Conservation (phyloP, 805 yeast species). For the Nakazawaea peltata region DNA sequence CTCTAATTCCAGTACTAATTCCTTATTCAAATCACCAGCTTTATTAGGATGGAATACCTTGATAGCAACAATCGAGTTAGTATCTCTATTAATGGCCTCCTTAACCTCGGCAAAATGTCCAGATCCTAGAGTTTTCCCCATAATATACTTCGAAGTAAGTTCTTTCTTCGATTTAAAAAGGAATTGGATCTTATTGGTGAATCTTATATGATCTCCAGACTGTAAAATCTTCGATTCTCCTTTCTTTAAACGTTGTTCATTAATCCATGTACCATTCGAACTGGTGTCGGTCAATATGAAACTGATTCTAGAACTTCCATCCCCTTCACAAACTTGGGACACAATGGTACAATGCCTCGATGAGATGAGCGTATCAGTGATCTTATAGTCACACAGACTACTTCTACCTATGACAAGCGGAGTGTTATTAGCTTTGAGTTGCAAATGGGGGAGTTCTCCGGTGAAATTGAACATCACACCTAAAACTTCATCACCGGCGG, state of each 20-base stretch:
- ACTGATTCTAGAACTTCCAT: slow-evolving; percentile 21
- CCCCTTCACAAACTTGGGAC: slow-evolving; percentile 27
- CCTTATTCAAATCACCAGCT: slow-evolving; percentile 18
- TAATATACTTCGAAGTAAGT: slow-evolving; percentile 25
- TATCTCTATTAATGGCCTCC: slow-evolving; percentile 49
- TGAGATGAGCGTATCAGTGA: slow-evolving; percentile 45
- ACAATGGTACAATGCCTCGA: slow-evolving; percentile 54
- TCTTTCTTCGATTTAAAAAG: slow-evolving; percentile 10
- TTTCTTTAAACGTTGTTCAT: slow-evolving; percentile 44
- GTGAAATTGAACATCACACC: slow-evolving; percentile 7
- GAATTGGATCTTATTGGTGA: slow-evolving; percentile 30
- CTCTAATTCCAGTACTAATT: slow-evolving; percentile 57
- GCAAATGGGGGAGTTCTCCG: slow-evolving; percentile 1
- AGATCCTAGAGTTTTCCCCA: slow-evolving; percentile 57
- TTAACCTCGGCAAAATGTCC: slow-evolving; percentile 82
- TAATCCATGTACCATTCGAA: slow-evolving; percentile 62
- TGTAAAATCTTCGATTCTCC: slow-evolving; percentile 41
- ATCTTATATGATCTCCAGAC: slow-evolving; percentile 55
- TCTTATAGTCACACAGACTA: slow-evolving; percentile 46
- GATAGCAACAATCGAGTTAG: slow-evolving; percentile 62
- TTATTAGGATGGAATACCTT: slow-evolving; percentile 51
- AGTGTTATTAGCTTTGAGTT: slow-evolving; percentile 2
- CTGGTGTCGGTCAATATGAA: slow-evolving; percentile 47
- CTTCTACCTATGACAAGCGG: slow-evolving; percentile 37
- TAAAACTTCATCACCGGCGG: background rate